A percentile compares a stretch with the other conserved stretches of the same genome.
phyloP scores from a whole-genome alignment of 2,329 filamentous ascomycete genomes.

The Colletotrichum spinosum region DNA sequence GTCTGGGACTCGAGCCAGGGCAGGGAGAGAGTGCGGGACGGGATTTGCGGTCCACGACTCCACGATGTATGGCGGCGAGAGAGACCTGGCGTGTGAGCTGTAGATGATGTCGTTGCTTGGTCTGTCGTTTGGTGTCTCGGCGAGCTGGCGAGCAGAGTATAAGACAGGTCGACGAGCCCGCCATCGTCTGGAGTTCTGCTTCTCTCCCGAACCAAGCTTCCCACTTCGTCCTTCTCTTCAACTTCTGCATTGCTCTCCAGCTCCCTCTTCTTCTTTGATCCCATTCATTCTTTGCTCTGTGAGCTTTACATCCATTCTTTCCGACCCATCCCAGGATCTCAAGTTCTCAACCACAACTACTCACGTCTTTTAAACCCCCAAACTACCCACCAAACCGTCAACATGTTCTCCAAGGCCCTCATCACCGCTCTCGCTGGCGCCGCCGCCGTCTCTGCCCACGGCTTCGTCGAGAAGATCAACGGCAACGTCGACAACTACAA shows the following conservation, averaged over 20 bases:
- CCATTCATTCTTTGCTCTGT: slow-evolving; percentile 35
- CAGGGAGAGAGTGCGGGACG: slow-evolving; percentile 11
- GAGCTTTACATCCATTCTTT: slow-evolving; percentile 31
- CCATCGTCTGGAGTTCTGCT: background rate
- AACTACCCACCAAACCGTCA: slow-evolving; percentile 5
- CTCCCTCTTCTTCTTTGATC: slow-evolving; percentile 19
- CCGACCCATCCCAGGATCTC: background rate
- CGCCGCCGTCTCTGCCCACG: slow-evolving; percentile 45
- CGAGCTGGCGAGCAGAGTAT: slow-evolving; percentile 13
- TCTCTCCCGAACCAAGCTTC: slow-evolving; percentile 8
- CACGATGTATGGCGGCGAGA: slow-evolving; percentile 2
- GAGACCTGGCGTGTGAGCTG: background rate
- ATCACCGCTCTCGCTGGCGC: slow-evolving; percentile 40
- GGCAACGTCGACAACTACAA: slow-evolving; percentile 45
- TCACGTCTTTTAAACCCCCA: background rate
- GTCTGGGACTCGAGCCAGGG: too few species aligned
- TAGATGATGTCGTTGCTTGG: too few species aligned
- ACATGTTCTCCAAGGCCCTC: slow-evolving; percentile 38
- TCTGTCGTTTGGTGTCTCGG: background rate
- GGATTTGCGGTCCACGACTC: slow-evolving; percentile 24
- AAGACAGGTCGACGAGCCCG: slow-evolving; percentile 21
- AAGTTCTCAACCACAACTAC: background rate
- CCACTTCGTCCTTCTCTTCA: slow-evolving; percentile 30
- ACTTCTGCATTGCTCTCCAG: slow-evolving; percentile 23
- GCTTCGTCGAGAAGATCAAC: slow-evolving; percentile 46